A percentile compares a stretch with the other conserved stretches of the same genome.
These are phyloP conservation scores for Yarrowia keelungensis DNA, from an alignment of 805 yeast species.

Conservation along the genomic window DNA sequence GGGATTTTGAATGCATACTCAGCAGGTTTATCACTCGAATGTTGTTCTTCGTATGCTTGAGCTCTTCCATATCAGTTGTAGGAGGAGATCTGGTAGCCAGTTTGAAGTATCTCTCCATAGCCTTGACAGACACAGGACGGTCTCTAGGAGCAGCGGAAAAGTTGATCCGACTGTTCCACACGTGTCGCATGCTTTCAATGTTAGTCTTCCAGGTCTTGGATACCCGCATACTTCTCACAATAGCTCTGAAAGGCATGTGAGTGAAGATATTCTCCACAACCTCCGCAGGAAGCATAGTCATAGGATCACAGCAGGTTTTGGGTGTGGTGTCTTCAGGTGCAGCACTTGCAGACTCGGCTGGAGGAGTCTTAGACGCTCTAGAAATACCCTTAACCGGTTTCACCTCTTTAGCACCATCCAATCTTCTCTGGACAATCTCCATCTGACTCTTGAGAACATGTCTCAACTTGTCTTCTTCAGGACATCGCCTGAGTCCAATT, in stretches of 20 bases:
- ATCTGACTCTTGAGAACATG: background rate
- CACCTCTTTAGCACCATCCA: background rate
- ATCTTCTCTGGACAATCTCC: slow-evolving; percentile 2
- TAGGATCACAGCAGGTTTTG: background rate
- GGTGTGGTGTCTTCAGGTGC: background rate
- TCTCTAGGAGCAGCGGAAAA: slow-evolving; percentile 24
- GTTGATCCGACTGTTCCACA: slow-evolving; percentile 37
- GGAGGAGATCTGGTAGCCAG: slow-evolving; percentile 3
- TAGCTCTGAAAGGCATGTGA: slow-evolving; percentile 18
- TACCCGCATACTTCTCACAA: slow-evolving; percentile 27
- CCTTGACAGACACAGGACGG: slow-evolving; percentile 23
- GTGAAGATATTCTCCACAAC: slow-evolving; percentile 27
- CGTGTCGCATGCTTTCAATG: slow-evolving; percentile 29
- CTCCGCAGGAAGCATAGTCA: background rate
- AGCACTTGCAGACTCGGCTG: background rate
- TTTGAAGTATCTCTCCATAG: slow-evolving; percentile 36
- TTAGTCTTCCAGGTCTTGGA: slow-evolving; percentile 4
- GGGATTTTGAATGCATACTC: slow-evolving; percentile 26
- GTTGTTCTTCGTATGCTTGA: slow-evolving; percentile 1
- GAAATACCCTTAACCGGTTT: background rate
- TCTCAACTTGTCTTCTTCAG: slow-evolving; percentile 5
- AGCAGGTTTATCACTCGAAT: slow-evolving; percentile 19
- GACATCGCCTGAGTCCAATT: slow-evolving; percentile 16
- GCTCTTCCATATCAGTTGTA: slow-evolving; percentile 17
- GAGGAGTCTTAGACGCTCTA: background rate